Percentiles rank a stretch among this genome's conserved stretches.
Evolutionary conservation across 441 rosid species (phyloP).

Genomic region (Erodium trifolium): DNA sequence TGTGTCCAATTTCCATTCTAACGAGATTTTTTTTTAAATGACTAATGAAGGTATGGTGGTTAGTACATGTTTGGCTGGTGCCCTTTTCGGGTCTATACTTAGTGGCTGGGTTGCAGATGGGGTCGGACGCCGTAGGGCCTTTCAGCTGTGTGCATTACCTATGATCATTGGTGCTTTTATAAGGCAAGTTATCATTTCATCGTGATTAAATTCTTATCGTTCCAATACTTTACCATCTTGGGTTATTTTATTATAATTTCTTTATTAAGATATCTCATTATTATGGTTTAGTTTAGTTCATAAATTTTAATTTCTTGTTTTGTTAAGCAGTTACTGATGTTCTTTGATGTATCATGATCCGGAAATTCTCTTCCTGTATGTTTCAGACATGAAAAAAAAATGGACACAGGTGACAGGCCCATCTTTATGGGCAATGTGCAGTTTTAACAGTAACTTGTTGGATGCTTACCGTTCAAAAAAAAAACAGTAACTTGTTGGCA

Average conservation of each 20-base stretch:
- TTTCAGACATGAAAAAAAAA: background rate
- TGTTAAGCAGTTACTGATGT: background rate
- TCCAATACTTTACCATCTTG: background rate
- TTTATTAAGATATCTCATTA: background rate
- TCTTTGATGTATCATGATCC: background rate
- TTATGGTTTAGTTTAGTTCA: background rate
- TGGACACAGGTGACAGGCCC: background rate
- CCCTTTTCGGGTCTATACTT: conserved; percentile 73
- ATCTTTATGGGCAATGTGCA: background rate
- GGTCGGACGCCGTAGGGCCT: conserved; percentile 77
- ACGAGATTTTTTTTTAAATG: conserved; percentile 13
- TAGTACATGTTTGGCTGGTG: conserved; percentile 95
- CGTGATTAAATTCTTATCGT: conserved; percentile 17
- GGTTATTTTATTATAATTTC: background rate
- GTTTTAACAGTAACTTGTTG: background rate
- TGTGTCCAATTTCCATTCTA: background rate
- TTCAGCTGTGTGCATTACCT: conserved; percentile 83
- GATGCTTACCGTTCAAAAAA: no score
- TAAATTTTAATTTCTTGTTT: background rate
- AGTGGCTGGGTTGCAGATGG: conserved; percentile 90
- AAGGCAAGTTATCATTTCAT: conserved; percentile 44
- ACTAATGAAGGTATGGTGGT: conserved; percentile 74
- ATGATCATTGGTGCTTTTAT: conserved; percentile 76
- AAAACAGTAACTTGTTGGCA: background rate
- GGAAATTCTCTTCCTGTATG: background rate